Conservation (phyloP, 108 stramenopile genomes). For the Phaeodactylum tricornutum region DNA sequence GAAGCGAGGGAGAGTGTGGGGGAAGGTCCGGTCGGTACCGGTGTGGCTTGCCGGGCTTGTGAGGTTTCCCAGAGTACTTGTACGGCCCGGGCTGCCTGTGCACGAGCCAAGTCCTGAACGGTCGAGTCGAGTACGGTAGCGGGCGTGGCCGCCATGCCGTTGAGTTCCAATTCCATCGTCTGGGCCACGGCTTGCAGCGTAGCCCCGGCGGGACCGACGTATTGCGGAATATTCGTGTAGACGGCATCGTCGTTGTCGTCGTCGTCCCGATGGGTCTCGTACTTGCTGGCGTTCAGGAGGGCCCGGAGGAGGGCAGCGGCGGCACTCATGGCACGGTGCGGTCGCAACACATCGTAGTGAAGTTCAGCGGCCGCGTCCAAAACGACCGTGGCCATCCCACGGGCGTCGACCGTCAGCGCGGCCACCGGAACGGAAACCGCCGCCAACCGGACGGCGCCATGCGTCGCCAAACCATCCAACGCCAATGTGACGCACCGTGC, state of each 20-base stretch:
- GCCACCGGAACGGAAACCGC: slow-evolving; percentile 11
- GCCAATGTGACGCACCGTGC: no score
- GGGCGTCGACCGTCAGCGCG: slow-evolving; percentile 32
- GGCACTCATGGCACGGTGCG: slow-evolving; percentile 37
- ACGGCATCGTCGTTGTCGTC: background rate
- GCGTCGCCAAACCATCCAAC: background rate
- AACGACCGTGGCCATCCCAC: background rate
- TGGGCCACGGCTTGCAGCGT: slow-evolving; percentile 17
- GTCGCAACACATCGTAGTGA: slow-evolving; percentile 35
- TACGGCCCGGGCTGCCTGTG: slow-evolving; percentile 11
- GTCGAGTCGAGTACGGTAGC: slow-evolving; percentile 19
- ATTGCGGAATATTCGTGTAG: slow-evolving; percentile 26
- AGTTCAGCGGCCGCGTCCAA: slow-evolving; percentile 18
- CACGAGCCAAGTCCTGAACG: slow-evolving; percentile 20
- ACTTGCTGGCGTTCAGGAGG: slow-evolving; percentile 22
- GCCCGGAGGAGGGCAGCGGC: slow-evolving; percentile 36
- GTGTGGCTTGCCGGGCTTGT: no score
- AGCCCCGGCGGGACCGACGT: slow-evolving; percentile 40
- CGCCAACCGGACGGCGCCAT: background rate
- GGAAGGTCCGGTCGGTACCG: no score
- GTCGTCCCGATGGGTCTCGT: slow-evolving; percentile 1
- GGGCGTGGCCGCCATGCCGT: slow-evolving; percentile 25
- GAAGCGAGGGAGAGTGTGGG: no score
- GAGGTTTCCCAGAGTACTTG: slow-evolving; percentile 3
- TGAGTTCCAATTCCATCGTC: slow-evolving; percentile 45